These are phyloP conservation scores for Neurospora terricola DNA, from an alignment of 495 filamentous ascomycete species.

Conservation along the genomic window DNA sequence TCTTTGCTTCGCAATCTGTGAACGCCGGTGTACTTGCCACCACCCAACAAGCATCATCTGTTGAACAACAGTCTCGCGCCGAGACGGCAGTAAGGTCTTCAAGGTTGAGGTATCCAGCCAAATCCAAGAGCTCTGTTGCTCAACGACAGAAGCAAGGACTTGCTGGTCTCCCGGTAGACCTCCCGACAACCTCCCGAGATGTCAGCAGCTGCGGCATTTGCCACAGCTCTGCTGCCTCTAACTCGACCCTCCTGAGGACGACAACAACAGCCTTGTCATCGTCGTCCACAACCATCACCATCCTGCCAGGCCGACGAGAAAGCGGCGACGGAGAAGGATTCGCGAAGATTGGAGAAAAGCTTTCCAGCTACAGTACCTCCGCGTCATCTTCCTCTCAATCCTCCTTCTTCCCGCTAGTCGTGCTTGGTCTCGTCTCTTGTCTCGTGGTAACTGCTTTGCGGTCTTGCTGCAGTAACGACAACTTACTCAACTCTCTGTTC, in stretches of 20 bases:
- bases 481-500: slow-evolving; percentile 10
- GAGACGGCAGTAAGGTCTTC: neutral
- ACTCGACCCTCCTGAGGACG: neutral
- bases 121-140: neutral
- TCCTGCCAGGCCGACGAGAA: neutral
- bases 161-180: neutral
- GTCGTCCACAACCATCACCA: neutral
- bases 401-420: slow-evolving; percentile 18
- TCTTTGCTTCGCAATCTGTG: neutral
- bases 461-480: neutral
- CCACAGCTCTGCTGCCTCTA: neutral
- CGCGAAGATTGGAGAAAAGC: neutral
- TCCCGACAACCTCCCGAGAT: neutral
- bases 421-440: slow-evolving; percentile 25
- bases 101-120: neutral
- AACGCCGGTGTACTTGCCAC: neutral
- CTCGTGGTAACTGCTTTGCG: slow-evolving; percentile 13
- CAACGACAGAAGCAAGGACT: neutral
- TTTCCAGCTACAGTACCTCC: neutral
- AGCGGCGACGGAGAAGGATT: neutral
- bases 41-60: neutral
- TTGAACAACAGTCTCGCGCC: neutral
- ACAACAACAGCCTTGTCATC: neutral
- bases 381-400: neutral
- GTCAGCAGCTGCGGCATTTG: neutral